A percentile compares a stretch with the other conserved stretches of the same genome.
These are phyloP conservation scores for Hortaea werneckii DNA, from an alignment of 2,329 filamentous ascomycete species.

Conservation along the genomic window DNA sequence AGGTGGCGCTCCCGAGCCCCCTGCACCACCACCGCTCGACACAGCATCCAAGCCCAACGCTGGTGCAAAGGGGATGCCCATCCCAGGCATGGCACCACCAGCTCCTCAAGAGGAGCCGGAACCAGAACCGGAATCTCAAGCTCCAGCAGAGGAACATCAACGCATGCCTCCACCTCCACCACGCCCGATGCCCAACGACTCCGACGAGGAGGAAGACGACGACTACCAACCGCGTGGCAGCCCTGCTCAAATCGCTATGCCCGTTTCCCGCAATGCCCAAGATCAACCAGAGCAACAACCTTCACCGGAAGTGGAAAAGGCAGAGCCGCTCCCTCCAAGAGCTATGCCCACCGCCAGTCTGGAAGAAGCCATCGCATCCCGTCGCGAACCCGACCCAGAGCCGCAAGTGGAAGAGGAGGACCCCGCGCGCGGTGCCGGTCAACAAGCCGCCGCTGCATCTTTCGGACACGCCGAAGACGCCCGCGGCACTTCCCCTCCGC, in stretches of 20 bases:
- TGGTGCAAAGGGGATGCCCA: conserved; percentile 54
- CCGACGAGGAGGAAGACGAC: conserved; percentile 24
- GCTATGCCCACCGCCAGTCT: conserved; percentile 56
- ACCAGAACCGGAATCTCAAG: conserved; percentile 44
- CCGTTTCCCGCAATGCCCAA: conserved; percentile 55
- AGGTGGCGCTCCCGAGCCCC: conserved; percentile 37
- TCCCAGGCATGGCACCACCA: conserved; percentile 63
- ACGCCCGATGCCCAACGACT: conserved; percentile 26
- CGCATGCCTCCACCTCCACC: conserved; percentile 33
- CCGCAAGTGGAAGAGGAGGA: conserved; percentile 48
- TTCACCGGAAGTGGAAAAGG: conserved; percentile 37
- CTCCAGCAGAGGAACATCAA: conserved; percentile 25
- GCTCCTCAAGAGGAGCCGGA: conserved; percentile 14
- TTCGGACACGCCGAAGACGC: conserved; percentile 35
- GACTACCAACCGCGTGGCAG: conserved; percentile 47
- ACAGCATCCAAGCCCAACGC: conserved; percentile 58
- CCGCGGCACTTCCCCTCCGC: conserved; percentile 15
- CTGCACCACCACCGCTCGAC: conserved; percentile 51
- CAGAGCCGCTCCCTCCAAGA: conserved; percentile 37
- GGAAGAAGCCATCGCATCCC: conserved; percentile 50
- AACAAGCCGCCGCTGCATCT: conserved; percentile 34
- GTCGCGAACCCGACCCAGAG: conserved; percentile 56
- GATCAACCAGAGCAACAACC: conserved; percentile 24
- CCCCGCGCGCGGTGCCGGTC: conserved; percentile 43
- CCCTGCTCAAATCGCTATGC: conserved; percentile 77